These are phyloP conservation scores for Theileria equi DNA, from an alignment of 169 alveolate genomes.

Conservation along the genomic window DNA sequence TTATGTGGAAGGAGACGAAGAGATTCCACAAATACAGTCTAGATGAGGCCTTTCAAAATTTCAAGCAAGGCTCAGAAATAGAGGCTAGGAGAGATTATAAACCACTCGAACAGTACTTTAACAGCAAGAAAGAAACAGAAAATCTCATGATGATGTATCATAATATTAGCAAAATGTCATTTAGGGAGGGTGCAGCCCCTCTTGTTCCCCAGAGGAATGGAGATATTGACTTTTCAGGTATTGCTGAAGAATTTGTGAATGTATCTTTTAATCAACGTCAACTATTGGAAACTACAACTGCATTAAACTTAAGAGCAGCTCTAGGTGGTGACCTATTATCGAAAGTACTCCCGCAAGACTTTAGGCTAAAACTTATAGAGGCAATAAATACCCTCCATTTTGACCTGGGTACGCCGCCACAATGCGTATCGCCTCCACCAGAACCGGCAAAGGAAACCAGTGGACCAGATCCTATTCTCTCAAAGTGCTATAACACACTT, in stretches of 20 bases:
- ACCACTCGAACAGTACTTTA: constrained; percentile 13
- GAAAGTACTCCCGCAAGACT: constrained; percentile 32
- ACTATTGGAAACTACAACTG: constrained; percentile 41
- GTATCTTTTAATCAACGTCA: constrained; percentile 56
- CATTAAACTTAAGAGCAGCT: constrained; percentile 43
- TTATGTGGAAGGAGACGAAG: constrained; percentile 47
- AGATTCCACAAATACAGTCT: constrained; percentile 33
- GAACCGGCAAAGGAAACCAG: constrained; percentile 6
- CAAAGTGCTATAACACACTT: constrained; percentile 5
- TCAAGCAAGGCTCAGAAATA: neutral
- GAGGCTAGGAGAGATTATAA: constrained; percentile 21
- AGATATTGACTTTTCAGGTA: neutral
- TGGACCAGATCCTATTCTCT: too few relatives aligned
- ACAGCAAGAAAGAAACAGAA: constrained; percentile 29
- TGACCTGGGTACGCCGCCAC: constrained; percentile 65
- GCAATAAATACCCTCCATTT: constrained; percentile 34
- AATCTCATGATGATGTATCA: constrained; percentile 29
- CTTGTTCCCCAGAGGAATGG: neutral
- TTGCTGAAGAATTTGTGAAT: constrained; percentile 54
- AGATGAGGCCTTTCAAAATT: constrained; percentile 23
- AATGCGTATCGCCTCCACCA: constrained; percentile 38
- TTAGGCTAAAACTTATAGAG: constrained; percentile 40
- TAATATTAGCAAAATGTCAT: neutral
- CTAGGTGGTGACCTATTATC: constrained; percentile 21
- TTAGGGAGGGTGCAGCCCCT: neutral